A percentile compares a stretch with the other conserved stretches of the same genome.
Evolutionary conservation across 1,284 basidiomycete genomes (phyloP).

Genomic region (Ustilago nuda): DNA sequence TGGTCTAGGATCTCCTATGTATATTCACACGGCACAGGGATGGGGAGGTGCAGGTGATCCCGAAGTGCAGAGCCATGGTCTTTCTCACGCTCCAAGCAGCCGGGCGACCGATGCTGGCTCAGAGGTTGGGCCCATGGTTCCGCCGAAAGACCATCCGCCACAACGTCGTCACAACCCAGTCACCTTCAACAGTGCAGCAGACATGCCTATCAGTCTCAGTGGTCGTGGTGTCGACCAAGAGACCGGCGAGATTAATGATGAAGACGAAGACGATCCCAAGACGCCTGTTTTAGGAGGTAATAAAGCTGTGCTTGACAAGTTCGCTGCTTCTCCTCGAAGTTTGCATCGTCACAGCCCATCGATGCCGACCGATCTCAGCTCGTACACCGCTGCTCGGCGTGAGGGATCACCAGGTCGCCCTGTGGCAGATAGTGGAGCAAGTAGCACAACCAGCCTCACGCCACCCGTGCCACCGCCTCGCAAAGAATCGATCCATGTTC

Average conservation of each 20-base stretch:
- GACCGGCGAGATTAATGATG: conserved; percentile 13
- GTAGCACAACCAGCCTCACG: conserved; percentile 14
- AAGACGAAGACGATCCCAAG: conserved; percentile 40
- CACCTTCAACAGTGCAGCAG: conserved; percentile 7
- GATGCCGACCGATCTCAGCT: conserved; percentile 36
- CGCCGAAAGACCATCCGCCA: conserved; percentile 22
- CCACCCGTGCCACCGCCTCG: conserved; percentile 38
- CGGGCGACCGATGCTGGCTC: not conserved
- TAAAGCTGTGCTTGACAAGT: conserved; percentile 14
- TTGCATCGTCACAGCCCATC: conserved; percentile 45
- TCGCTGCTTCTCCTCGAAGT: conserved; percentile 24
- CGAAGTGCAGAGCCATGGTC: not conserved
- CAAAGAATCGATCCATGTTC: conserved; percentile 40
- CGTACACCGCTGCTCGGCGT: conserved; percentile 19
- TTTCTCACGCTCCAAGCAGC: not conserved
- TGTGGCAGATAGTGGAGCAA: conserved; percentile 12
- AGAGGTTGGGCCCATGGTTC: conserved; percentile 13
- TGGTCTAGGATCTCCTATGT: conserved; percentile 15
- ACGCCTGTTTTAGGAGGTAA: conserved; percentile 31
- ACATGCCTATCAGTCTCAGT: not conserved
- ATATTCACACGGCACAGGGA: not conserved
- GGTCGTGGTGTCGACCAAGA: not conserved
- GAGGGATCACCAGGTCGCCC: conserved; percentile 9
- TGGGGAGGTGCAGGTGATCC: not conserved
- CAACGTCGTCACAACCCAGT: conserved; percentile 27